Percentiles rank a stretch among this genome's conserved stretches.
Conservation (phyloP, 805 yeast genomes). For the Yarrowia divulgata region DNA sequence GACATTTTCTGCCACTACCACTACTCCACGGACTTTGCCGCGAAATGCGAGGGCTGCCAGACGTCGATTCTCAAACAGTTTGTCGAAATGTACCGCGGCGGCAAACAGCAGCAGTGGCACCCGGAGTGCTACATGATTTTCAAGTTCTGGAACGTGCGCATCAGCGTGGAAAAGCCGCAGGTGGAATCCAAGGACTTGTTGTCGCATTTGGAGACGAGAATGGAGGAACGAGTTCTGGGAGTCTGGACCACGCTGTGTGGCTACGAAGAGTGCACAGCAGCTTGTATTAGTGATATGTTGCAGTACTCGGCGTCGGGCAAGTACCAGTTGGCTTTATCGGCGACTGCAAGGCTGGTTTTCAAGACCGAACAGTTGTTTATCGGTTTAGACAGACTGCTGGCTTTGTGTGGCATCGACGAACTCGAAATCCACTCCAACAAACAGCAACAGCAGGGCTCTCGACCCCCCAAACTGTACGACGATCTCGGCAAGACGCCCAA, state of each 20-base stretch:
- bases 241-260: constrained; percentile 89
- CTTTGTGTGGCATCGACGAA: constrained; percentile 42
- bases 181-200: constrained; percentile 26
- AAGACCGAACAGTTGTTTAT: constrained; percentile 78
- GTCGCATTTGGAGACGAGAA: constrained; percentile 60
- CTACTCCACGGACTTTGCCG: constrained; percentile 84
- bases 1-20: constrained; percentile 90
- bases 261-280: constrained; percentile 89
- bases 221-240: constrained; percentile 64
- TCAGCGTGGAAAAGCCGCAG: constrained; percentile 52
- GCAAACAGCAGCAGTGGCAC: constrained; percentile 96
- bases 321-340: constrained; percentile 67
- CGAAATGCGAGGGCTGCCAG: constrained; percentile 91
- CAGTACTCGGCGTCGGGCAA: constrained; percentile 79
- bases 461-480: constrained; percentile 39
- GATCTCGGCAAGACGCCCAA: constrained; percentile 68
- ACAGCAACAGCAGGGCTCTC: neutral
- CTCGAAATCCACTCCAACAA: constrained; percentile 39
- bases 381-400: constrained; percentile 66
- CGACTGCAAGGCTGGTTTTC: constrained; percentile 74
- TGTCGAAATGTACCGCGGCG: constrained; percentile 90
- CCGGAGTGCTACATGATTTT: constrained; percentile 98
- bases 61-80: constrained; percentile 92
- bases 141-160: constrained; percentile 91
- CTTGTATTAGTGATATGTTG: constrained; percentile 89